These are phyloP conservation scores for Sclerotinia nivalis DNA, from an alignment of 2,329 filamentous ascomycete genomes.

Conservation along the genomic window DNA sequence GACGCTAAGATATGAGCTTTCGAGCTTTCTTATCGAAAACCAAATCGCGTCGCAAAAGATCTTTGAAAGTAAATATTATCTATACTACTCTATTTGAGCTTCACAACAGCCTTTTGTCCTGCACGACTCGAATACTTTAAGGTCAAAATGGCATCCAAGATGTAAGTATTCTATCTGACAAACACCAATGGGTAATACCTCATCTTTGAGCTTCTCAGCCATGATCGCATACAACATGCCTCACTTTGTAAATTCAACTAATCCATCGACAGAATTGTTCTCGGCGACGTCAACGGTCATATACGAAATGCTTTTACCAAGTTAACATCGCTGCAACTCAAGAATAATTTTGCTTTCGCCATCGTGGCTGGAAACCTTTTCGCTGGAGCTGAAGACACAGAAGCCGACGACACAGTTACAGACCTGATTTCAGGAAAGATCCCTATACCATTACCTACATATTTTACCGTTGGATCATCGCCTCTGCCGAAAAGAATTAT, in stretches of 20 bases:
- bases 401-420: conserved; percentile 59
- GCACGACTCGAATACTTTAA: not conserved
- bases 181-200: not conserved
- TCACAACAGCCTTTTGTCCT: not conserved
- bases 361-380: conserved; percentile 86
- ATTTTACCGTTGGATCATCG: conserved; percentile 79
- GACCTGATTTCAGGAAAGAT: conserved; percentile 73
- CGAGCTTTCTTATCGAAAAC: conserved; percentile 21
- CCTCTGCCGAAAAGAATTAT: conserved; percentile 71
- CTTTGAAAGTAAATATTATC: conserved; percentile 8
- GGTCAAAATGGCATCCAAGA: conserved; percentile 24
- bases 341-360: conserved; percentile 85
- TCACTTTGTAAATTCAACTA: conserved; percentile 19
- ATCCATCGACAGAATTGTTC: conserved; percentile 50
- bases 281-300: conserved; percentile 81
- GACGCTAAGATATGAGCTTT: conserved; percentile 23
- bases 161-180: conserved; percentile 16
- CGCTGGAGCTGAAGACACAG: conserved; percentile 60
- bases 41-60: conserved; percentile 21
- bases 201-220: not conserved
- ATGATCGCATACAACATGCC: not conserved
- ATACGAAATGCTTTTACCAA: conserved; percentile 77
- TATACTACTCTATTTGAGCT: not conserved
- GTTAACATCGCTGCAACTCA: conserved; percentile 74
- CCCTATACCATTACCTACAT: conserved; percentile 76